Evolutionary conservation across 2,329 filamentous ascomycete genomes (phyloP), one percentile per base, ranked within the genome.

Genomic region (Pseudogymnoascus sp.): DNA sequence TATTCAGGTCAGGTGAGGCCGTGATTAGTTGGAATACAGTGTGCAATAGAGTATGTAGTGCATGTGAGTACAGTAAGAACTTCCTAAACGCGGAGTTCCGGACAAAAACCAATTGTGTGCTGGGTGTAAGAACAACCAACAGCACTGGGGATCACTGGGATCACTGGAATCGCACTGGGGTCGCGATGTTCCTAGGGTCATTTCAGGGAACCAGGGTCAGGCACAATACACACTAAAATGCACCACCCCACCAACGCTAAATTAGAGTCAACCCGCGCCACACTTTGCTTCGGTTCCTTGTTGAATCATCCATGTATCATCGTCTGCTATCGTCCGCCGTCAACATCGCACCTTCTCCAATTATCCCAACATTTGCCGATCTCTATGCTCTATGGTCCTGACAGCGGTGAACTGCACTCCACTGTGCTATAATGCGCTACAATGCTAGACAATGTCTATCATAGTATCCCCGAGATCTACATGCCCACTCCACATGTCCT

Each of bases 211-310:
- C 45, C 45, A 52, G 45, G 25, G 45, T 30, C 45, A 52, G 45
- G 45, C 45, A 52, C 45, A 7, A 52, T 23, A 49, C 41, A 49
- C 22, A n/a, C 42, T 25, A 49, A 7, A 23, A 14, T 9, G 3
- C 45, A 49, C 45, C 25, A 52, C 25, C 45, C 45, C 25, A 52
- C 45, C 45, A 52, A 52, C 45, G 45, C 45, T 52, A 52, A 30
- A 30, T 52, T 52, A 52, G n/a, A 52, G 25, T 52, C 45, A 3
- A 52, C 25, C 45, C 45, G 45, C n/a, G 25, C 45, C 45, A 52
- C 45, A 30, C 14, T 11, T 52, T 30, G 7, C 25, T 52, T 19
- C 4, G 45, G 45, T 16, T 30, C 4, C 25, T 28, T 52, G 45
- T 52, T 52, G 45, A 52, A 52, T 52, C 25, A 52, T 52, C 45